phyloP scores from a whole-genome alignment of 495 filamentous ascomycete genomes.

The Lepraria neglecta region DNA sequence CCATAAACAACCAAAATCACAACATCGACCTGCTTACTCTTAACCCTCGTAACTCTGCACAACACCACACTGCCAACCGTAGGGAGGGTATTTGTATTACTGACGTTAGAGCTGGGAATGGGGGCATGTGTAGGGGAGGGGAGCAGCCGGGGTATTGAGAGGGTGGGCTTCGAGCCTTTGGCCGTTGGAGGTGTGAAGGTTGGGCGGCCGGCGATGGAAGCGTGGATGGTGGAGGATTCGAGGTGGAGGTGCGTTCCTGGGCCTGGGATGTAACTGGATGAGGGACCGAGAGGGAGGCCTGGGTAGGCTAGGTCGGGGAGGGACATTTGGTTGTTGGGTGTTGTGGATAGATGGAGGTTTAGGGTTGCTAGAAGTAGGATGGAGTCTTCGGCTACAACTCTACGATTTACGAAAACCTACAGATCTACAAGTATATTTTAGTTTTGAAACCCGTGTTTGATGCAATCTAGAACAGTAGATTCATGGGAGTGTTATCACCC shows the following conservation, averaged over 20 bases:
- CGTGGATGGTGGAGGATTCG: constrained; percentile 46
- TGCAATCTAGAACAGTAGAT: not conserved
- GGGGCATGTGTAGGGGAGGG: constrained; percentile 37
- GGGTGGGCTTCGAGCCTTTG: constrained; percentile 39
- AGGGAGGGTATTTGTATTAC: constrained; percentile 65
- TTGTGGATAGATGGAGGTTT: not conserved
- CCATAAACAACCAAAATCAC: constrained; percentile 55
- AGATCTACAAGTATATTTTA: not conserved
- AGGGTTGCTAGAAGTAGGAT: not conserved
- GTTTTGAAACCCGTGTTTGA: not conserved
- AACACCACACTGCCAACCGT: constrained; percentile 73
- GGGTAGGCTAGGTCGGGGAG: constrained; percentile 39
- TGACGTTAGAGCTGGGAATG: constrained; percentile 27
- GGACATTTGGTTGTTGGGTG: constrained; percentile 7
- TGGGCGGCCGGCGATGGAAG: constrained; percentile 60
- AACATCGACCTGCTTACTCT: constrained; percentile 72
- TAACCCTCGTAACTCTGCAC: constrained; percentile 78
- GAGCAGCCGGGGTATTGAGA: constrained; percentile 32
- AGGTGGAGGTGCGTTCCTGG: constrained; percentile 75
- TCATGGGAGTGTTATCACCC: not conserved
- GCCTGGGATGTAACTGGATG: constrained; percentile 59
- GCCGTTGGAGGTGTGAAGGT: constrained; percentile 31
- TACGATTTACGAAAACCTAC: not conserved
- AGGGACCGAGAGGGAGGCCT: constrained; percentile 69
- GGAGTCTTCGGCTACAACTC: not conserved